Conservation (phyloP, 371 early-diverging fungal genomes). For the Parasitella parasitica region DNA sequence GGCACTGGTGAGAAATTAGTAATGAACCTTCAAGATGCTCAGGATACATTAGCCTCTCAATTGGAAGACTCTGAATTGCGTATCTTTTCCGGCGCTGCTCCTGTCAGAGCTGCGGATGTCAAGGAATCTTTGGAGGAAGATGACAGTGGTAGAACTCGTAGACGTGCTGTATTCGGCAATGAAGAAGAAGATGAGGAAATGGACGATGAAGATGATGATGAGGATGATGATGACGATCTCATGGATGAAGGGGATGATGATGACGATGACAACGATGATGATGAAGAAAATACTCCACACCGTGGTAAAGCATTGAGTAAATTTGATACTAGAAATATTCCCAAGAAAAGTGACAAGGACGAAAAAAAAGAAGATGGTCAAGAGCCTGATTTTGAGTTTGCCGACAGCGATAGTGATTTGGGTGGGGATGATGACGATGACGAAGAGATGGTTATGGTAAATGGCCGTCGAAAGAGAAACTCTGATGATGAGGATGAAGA, state of each 20-base stretch:
- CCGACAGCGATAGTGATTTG: slow-evolving; percentile 74
- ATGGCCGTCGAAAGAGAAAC: slow-evolving; percentile 33
- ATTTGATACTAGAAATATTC: slow-evolving; percentile 50
- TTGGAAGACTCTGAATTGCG: slow-evolving; percentile 76
- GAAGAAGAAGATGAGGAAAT: slow-evolving; percentile 49
- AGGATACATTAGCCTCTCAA: slow-evolving; percentile 74
- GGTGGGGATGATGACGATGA: slow-evolving; percentile 53
- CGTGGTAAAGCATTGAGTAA: slow-evolving; percentile 50
- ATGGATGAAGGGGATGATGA: slow-evolving; percentile 49
- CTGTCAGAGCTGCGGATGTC: slow-evolving; percentile 67
- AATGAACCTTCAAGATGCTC: slow-evolving; percentile 84
- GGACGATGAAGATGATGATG: slow-evolving; percentile 45
- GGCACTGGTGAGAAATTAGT: slow-evolving; percentile 92
- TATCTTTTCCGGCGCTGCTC: slow-evolving; percentile 79
- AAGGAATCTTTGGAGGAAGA: slow-evolving; percentile 36
- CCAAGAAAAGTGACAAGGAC: slow-evolving; percentile 48
- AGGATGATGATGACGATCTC: slow-evolving; percentile 38
- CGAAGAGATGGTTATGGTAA: slow-evolving; percentile 45
- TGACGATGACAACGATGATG: slow-evolving; percentile 44
- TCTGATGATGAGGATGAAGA: slow-evolving; percentile 49
- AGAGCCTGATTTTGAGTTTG: slow-evolving; percentile 59
- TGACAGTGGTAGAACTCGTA: slow-evolving; percentile 54
- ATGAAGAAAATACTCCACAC: slow-evolving; percentile 39
- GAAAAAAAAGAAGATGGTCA: slow-evolving; percentile 39
- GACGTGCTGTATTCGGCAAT: slow-evolving; percentile 61